Evolutionary conservation across 441 rosid species (phyloP).

Genomic region (Oxalis stricta): DNA sequence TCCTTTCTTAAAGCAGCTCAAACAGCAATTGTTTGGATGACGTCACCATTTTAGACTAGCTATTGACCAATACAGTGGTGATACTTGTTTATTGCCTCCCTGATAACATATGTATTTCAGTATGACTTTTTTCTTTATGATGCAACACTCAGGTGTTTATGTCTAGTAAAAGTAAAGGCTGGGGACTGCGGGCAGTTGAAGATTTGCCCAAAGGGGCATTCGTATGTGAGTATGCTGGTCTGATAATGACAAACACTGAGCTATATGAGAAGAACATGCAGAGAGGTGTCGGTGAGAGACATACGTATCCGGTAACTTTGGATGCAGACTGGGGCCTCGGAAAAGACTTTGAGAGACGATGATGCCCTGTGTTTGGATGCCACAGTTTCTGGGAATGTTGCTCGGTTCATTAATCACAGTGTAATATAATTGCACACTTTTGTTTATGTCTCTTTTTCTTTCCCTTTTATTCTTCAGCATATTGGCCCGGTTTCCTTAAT

Average conservation of each 20-base stretch:
- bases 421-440: conserved; percentile 17
- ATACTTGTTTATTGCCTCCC: background rate
- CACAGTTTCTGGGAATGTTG: conserved; percentile 67
- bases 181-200: conserved; percentile 69
- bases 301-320: conserved; percentile 78
- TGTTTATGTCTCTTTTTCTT: background rate
- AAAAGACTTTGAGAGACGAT: conserved; percentile 54
- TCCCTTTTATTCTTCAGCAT: background rate
- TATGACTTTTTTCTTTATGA: too few species aligned
- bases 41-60: too few species aligned
- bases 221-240: conserved; percentile 81
- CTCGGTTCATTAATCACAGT: conserved; percentile 88
- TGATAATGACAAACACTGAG: conserved; percentile 71
- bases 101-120: too few species aligned
- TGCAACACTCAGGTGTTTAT: conserved; percentile 78
- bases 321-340: conserved; percentile 99
- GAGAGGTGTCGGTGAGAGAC: conserved; percentile 34
- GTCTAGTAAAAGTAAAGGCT: conserved; percentile 57
- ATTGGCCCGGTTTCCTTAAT: background rate
- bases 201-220: conserved; percentile 80
- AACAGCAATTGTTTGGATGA: too few species aligned
- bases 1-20: too few species aligned
- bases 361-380: conserved; percentile 95
- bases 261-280: conserved; percentile 44
- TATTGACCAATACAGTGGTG: too few species aligned